These are phyloP conservation scores for Erodium trifolium DNA, from an alignment of 441 rosid species.

Conservation along the genomic window DNA sequence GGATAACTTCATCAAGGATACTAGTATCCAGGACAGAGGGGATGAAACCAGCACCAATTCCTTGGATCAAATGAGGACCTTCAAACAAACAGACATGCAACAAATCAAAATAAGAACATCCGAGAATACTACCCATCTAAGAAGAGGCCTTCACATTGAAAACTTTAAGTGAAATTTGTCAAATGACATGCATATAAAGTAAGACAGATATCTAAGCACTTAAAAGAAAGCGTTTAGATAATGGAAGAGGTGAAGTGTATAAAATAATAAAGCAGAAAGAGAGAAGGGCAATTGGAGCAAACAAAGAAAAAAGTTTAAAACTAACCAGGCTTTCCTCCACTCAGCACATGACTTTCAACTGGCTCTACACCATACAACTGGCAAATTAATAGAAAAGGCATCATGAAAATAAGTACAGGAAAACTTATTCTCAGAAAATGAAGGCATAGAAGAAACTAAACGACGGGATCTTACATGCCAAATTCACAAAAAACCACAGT, in stretches of 20 bases:
- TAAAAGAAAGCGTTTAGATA: not conserved
- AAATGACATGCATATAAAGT: no score
- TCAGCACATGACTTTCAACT: constrained; percentile 56
- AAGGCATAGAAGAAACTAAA: not conserved
- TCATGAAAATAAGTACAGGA: constrained; percentile 2
- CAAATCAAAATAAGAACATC: not conserved
- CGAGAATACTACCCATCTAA: no score
- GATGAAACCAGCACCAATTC: constrained; percentile 63
- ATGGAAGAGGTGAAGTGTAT: no score
- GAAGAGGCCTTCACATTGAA: no score
- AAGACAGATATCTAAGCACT: not conserved
- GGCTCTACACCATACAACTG: constrained; percentile 71
- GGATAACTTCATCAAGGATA: constrained; percentile 47
- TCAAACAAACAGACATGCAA: not conserved
- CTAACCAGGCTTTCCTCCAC: constrained; percentile 60
- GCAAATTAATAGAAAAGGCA: constrained; percentile 8
- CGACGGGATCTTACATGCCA: not conserved
- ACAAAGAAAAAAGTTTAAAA: not conserved
- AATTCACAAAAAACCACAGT: not conserved
- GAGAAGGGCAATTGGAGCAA: not conserved
- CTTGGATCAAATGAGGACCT: constrained; percentile 66
- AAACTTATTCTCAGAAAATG: not conserved
- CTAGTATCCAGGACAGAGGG: constrained; percentile 44
- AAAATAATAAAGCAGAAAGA: not conserved
- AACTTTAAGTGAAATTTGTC: no score